phyloP scores from a whole-genome alignment of 2,329 filamentous ascomycete species.

The Pseudovirgaria hyperparasitica region DNA sequence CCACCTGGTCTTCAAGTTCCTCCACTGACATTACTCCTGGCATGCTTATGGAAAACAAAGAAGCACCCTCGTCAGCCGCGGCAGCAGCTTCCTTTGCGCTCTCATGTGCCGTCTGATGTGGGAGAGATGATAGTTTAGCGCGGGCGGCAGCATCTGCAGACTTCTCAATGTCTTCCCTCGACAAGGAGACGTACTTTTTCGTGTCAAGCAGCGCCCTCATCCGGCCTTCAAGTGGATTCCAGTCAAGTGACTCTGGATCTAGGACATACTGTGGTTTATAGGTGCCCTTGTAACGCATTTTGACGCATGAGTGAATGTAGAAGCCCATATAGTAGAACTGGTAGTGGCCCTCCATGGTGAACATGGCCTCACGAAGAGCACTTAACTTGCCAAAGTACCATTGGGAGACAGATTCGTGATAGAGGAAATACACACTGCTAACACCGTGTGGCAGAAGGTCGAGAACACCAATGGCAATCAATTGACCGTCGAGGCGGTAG shows the following conservation, averaged over 20 bases:
- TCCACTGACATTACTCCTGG: conserved; percentile 50
- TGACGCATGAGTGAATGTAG: conserved; percentile 69
- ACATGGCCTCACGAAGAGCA: conserved; percentile 57
- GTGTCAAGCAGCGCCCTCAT: conserved; percentile 40
- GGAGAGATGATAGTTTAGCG: not conserved
- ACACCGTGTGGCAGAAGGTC: conserved; percentile 66
- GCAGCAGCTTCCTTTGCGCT: conserved; percentile 11
- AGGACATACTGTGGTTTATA: conserved; percentile 64
- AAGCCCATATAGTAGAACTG: conserved; percentile 73
- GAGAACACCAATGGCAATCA: conserved; percentile 65
- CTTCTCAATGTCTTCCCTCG: conserved; percentile 13
- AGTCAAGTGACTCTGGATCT: conserved; percentile 51
- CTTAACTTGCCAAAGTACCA: conserved; percentile 64
- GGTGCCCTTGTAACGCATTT: conserved; percentile 78
- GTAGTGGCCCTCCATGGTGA: conserved; percentile 58
- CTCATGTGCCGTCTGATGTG: conserved; percentile 1
- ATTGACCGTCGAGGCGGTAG: conserved; percentile 62
- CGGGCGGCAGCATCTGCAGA: conserved; percentile 7
- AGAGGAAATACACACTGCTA: conserved; percentile 74
- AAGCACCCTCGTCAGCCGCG: conserved; percentile 23
- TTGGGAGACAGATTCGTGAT: conserved; percentile 59
- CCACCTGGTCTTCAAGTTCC: conserved; percentile 37
- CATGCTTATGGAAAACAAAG: conserved; percentile 50
- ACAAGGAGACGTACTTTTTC: conserved; percentile 40
- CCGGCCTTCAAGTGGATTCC: conserved; percentile 46